phyloP scores from a whole-genome alignment of 1,284 basidiomycete species.

The Heterobasidion irregulare region DNA sequence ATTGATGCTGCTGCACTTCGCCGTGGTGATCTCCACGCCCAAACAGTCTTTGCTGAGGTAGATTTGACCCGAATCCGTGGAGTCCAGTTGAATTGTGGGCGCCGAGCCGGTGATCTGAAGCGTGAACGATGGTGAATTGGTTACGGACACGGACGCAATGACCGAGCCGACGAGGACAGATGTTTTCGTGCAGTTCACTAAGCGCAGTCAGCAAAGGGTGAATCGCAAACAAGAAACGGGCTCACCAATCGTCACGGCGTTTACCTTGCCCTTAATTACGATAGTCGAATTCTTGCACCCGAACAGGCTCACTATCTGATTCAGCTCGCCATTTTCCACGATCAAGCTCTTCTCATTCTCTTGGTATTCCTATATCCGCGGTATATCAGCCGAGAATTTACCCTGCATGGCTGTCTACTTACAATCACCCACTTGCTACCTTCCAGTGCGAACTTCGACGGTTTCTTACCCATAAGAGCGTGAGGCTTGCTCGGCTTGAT shows the following conservation, averaged over 20 bases:
- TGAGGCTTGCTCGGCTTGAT: conserved; percentile 77
- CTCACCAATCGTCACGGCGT: conserved; percentile 86
- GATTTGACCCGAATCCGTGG: conserved; percentile 92
- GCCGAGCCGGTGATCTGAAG: conserved; percentile 87
- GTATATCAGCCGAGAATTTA: background rate
- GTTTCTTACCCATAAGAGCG: conserved; percentile 81
- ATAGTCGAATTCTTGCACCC: conserved; percentile 89
- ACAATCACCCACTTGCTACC: conserved; percentile 95
- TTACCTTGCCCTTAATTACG: conserved; percentile 89
- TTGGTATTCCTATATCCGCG: conserved; percentile 74
- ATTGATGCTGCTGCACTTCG: conserved; percentile 94
- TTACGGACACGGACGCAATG: conserved; percentile 84
- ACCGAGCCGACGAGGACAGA: conserved; percentile 87
- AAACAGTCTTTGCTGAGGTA: conserved; percentile 86
- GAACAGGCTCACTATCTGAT: conserved; percentile 86
- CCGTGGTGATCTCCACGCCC: conserved; percentile 82
- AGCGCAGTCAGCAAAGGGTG: background rate
- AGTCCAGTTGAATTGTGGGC: conserved; percentile 92
- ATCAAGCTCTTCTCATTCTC: conserved; percentile 76
- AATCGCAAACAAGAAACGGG: background rate
- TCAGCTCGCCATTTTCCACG: conserved; percentile 75
- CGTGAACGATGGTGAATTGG: conserved; percentile 87
- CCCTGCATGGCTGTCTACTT: conserved; percentile 22
- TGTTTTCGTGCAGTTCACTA: conserved; percentile 88
- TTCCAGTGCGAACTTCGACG: conserved; percentile 84